Conservation (phyloP, 2,329 filamentous ascomycete genomes). For the Ophiostoma piceae region DNA sequence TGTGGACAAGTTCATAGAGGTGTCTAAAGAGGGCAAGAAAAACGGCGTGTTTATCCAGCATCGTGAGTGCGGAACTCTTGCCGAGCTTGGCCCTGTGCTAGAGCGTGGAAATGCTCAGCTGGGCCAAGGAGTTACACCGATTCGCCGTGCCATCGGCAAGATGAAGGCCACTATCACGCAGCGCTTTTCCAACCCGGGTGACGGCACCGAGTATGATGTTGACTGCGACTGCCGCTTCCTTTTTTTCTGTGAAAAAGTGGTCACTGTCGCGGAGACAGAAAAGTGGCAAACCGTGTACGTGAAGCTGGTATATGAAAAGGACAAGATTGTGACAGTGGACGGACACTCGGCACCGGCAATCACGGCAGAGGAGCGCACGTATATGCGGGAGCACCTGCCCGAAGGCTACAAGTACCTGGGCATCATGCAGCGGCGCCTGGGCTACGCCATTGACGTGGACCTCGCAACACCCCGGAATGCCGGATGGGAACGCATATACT, state of each 20-base stretch:
- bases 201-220: constrained; percentile 41
- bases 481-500: constrained; percentile 40
- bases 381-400: constrained; percentile 38
- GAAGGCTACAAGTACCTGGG: constrained; percentile 45
- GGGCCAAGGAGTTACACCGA: neutral
- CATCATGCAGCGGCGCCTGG: constrained; percentile 43
- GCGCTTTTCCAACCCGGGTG: constrained; percentile 36
- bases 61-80: constrained; percentile 38
- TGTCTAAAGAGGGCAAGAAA: constrained; percentile 47
- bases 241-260: constrained; percentile 41
- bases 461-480: constrained; percentile 39
- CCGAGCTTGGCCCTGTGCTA: constrained; percentile 28
- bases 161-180: constrained; percentile 46
- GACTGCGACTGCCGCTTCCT: constrained; percentile 49
- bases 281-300: constrained; percentile 42
- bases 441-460: constrained; percentile 40
- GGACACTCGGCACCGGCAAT: constrained; percentile 39
- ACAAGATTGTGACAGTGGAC: constrained; percentile 45
- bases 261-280: neutral
- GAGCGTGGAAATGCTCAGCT: constrained; percentile 27
- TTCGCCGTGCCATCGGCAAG: constrained; percentile 45
- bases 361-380: constrained; percentile 33
- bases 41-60: constrained; percentile 54
- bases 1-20: constrained; percentile 45
- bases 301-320: constrained; percentile 48